These are phyloP conservation scores for Trifolium dubium DNA, from an alignment of 306 rosid species.

Conservation along the genomic window DNA sequence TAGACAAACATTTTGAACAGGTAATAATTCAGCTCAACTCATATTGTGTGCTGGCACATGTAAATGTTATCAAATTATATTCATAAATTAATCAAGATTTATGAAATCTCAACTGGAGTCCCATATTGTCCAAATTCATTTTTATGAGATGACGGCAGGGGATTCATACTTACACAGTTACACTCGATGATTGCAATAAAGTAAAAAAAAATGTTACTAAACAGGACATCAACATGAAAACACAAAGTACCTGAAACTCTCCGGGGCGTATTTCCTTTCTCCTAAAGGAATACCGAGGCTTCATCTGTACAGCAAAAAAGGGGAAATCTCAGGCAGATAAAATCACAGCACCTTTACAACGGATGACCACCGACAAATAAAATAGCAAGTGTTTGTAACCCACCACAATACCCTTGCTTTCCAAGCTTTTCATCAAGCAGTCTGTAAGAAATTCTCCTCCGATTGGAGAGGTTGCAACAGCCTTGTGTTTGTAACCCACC, in stretches of 20 bases:
- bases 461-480: slow-evolving; percentile 87
- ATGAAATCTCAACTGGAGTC: slow-evolving; percentile 26
- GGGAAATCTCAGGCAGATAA: slow-evolving; percentile 25
- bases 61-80: slow-evolving; percentile 7
- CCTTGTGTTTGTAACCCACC: slow-evolving; percentile 72
- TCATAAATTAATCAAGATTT: slow-evolving; percentile 6
- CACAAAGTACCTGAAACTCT: slow-evolving; percentile 84
- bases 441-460: slow-evolving; percentile 99
- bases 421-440: slow-evolving; percentile 94
- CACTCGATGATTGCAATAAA: slow-evolving; percentile 1
- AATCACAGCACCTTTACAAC: slow-evolving; percentile 20
- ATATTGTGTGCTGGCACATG: slow-evolving; percentile 18
- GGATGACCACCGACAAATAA: slow-evolving; percentile 27
- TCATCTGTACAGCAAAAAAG: slow-evolving; percentile 58
- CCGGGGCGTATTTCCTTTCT: slow-evolving; percentile 95
- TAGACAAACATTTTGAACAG: background rate
- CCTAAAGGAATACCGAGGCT: slow-evolving; percentile 91
- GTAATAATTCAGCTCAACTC: slow-evolving; percentile 25
- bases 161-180: background rate
- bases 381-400: slow-evolving; percentile 43
- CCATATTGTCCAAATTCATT: slow-evolving; percentile 4
- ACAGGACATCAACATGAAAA: slow-evolving; percentile 20
- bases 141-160: background rate
- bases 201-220: slow-evolving; percentile 1
- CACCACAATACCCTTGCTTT: slow-evolving; percentile 90